Conservation (phyloP, 257 asterid genomes). For the Solanum virginianum region DNA sequence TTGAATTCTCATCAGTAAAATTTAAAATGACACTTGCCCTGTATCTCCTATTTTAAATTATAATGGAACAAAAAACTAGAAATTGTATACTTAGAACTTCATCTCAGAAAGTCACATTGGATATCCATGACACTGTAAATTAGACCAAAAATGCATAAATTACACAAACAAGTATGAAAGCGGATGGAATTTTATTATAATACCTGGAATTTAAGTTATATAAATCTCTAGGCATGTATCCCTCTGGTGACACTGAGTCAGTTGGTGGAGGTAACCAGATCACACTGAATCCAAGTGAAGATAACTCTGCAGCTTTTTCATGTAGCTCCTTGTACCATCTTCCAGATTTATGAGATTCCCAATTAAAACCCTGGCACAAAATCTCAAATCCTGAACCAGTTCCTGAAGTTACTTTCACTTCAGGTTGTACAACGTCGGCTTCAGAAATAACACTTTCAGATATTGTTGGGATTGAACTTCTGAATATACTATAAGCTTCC, state of each 20-base stretch:
- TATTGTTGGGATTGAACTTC: constrained; percentile 46
- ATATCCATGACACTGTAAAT: not conserved
- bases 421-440: constrained; percentile 24
- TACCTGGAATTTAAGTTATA: constrained; percentile 95
- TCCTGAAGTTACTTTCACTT: constrained; percentile 51
- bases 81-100: not conserved
- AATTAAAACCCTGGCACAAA: constrained; percentile 87
- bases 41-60: not conserved
- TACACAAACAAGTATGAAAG: not conserved
- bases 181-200: not conserved
- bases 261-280: constrained; percentile 99
- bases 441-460: constrained; percentile 24
- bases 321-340: constrained; percentile 75
- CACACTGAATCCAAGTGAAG: constrained; percentile 78
- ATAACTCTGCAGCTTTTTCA: constrained; percentile 55
- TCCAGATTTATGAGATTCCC: constrained; percentile 97
- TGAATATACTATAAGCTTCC: constrained; percentile 89
- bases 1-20: not conserved
- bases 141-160: not conserved
- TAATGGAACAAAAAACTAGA: not conserved
- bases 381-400: constrained; percentile 88
- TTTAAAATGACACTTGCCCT: not conserved
- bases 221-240: constrained; percentile 93
- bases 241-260: constrained; percentile 94
- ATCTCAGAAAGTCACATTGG: not conserved